Base-by-base conservation (phyloP, 331 rosid genomes). In the Malus hybrid region DNA sequence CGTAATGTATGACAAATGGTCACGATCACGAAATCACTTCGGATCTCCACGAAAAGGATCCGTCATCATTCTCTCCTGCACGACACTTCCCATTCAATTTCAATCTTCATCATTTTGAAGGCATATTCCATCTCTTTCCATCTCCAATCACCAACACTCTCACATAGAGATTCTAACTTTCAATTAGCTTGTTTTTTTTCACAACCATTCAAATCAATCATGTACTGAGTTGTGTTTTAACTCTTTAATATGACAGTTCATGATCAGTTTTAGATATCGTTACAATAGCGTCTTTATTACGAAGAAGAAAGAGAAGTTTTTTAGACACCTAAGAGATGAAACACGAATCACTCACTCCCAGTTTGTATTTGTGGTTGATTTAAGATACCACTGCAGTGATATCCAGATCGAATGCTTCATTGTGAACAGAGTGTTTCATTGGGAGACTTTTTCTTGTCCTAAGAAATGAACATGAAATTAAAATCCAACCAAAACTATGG, bases 271-370 rank as follows among this genome's bases (percentile, higher is more conserved):
- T 0, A 2, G 0, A 52, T 6, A 52, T 0, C 1, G 1, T 16
- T 1, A 52, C 3, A 5, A 0, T 50, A 50, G 0, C 9, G 1
- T 52, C 0, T 6, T 0, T 16, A 0, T 0, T 52, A 0, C 4
- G 0, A 52, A 15, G 0, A 52, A 52, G 0, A 50, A 46, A 6
- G 0, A 52, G 1, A 16, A 52, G 0, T 0, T 14, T 0, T 48
- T 15, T 0, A 2, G 0, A 0, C 5, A 48, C 8, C 7, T 48
- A 48, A 48, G 55, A 48, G 55, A 48, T 52, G 0, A 52, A 6
- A 15, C 10, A 3, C 0, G 4, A 52, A 6, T 52, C 57, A 16
- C 6, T 52, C 57, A 50, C 20, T 52, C 3, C 19, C 0, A 16
- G 0, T 52, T 16, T 1, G 4, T 52, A 16, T 6, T 52, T 0